Base-by-base conservation (phyloP, 192 early-diverging fungal genomes). In the Podila verticillata region DNA sequence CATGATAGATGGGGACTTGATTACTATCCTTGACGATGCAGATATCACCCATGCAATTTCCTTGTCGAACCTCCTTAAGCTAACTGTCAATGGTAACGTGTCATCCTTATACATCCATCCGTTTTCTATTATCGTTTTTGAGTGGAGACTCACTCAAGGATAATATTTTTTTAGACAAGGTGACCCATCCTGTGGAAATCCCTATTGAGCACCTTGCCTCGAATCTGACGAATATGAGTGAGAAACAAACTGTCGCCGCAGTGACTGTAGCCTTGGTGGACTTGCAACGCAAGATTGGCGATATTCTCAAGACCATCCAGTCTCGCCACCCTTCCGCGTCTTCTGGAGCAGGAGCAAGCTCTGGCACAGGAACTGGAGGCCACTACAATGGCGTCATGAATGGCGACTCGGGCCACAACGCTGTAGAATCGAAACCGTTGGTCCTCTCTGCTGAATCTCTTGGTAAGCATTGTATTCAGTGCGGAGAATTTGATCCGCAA, bases 41-140 rank as follows among this genome's bases (percentile, higher is more conserved):
- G 87, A 88, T 64, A 86, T 88, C 48, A 78, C 73, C 10, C 80
- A 84, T 49, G 87, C 87, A 8, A 82, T 84, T 48, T 84, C 85
- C 29, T 61, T 83, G 7, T 83, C 78, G 20, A 86, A 65, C 32
- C 56, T 88, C 5, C 51, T 88, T 19, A 88, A 86, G 63, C 63
- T 88, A 5, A 86, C 82, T 4, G 82, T 88, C 13, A 79, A 74
- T 57, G 85, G 84, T 65, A 72, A 68, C 66, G 68, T 63, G 19
- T 12, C 31, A 32, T 13, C n/a, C 5, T n/a, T 61, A 20, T 49
- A 28, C n/a, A 26, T 7, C 20, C 7, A 5, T n/a, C 12, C 7
- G 17, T 19, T 48, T 36, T 61, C 39, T 63, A 19, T 34, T 17
- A 17, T 7, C 22, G 19, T 7, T 28, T 48, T 44, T 44, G 39